Evolutionary conservation across 1,284 basidiomycete genomes (phyloP), one percentile per base, ranked within the genome.

Genomic region (Irpex sp.): DNA sequence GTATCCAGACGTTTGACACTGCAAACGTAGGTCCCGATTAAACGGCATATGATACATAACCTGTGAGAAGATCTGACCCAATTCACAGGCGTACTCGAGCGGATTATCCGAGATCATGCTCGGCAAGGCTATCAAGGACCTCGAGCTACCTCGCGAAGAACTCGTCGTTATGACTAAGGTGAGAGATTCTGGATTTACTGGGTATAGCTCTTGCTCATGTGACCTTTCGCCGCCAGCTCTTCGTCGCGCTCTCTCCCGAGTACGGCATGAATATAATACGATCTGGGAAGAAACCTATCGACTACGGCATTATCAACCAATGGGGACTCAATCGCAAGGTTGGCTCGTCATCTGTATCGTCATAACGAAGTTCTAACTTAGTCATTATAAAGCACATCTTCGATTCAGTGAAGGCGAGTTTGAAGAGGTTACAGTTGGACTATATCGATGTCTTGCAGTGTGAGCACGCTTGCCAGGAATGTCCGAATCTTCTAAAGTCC

Each of bases 401-500:
- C 66, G 86, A 87, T n/a, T 81, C 85, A 0, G 86, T 93, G 54
- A 85, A 91, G 69, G 79, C 79, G 56, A 88, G 87, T 59, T 73
- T 91, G 59, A 77, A 85, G 67, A 81, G 89, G 26, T 81, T 92
- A 31, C 84, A 87, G 64, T 75, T 91, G 5, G 88, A 92, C 58
- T 88, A 91, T 69, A 80, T 92, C 67, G 90, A 91, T 67, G 71
- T 91, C 3, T 77, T 89, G 21, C 87, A 88, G 75, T 87, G 84
- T 81, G 44, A 49, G 68, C 11, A 8, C 11, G 11, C 37, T 9
- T 36, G 19, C 44, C 8, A n/a, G 13, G 11, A 19, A 51, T 19
- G 11, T 51, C 11, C 17, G 15, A n/a, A 17, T 17, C 17, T n/a
- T 21, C 17, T 26, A 26, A 26, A 26, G 26, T 51, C 49, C 26